Base-by-base conservation (phyloP, 176 grass and related monocot species). In the Eragrostis nindensis region DNA sequence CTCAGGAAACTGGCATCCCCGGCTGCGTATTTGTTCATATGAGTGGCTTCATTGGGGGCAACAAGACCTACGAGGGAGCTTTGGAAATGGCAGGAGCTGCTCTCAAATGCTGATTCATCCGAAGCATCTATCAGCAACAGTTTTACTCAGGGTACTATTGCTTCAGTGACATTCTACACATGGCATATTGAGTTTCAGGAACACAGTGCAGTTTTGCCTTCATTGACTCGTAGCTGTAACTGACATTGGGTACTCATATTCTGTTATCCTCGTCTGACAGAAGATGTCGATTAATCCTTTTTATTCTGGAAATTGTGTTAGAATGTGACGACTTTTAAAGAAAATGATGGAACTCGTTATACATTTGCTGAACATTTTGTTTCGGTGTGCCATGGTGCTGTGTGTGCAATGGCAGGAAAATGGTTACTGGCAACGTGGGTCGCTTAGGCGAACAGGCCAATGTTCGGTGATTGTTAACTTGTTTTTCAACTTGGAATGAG, bases 1-100 rank as follows among this genome's bases (percentile, higher is more conserved):
- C 95, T 3, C 74, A 76, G 11, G 82, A 91, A 66, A 91, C 72
- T 3, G 90, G 90, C 54, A 98, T 98, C 50, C 88, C 84, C 25
- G 88, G 86, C 7, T 91, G 96, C 73, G 86, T 98, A n/a, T 98
- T 98, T 39, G 85, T 93, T 64, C 96, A 98, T 62, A 98, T 93
- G 88, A 95, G 90, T 36, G 96, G 96, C 24, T 98, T 98, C 81
- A 98, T 98, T 19, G 92, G 96, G 3, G 96, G 92, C 57, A 98
- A 98, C 59, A 88, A 84, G 75, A 95, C 96, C 40, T 95, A 87
- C 5, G 90, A 98, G 11, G 96, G 92, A 48, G 92, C 90, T 0
- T 25, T 93, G 84, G 88, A 90, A 68, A 95, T 98, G 96, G 92
- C 96, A 71, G 93, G 72, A 84, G 85, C 88, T 83, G 96, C 92